These are phyloP conservation scores for Trametes villosa DNA, from an alignment of 768 basidiomycete genomes.

Conservation along the genomic window DNA sequence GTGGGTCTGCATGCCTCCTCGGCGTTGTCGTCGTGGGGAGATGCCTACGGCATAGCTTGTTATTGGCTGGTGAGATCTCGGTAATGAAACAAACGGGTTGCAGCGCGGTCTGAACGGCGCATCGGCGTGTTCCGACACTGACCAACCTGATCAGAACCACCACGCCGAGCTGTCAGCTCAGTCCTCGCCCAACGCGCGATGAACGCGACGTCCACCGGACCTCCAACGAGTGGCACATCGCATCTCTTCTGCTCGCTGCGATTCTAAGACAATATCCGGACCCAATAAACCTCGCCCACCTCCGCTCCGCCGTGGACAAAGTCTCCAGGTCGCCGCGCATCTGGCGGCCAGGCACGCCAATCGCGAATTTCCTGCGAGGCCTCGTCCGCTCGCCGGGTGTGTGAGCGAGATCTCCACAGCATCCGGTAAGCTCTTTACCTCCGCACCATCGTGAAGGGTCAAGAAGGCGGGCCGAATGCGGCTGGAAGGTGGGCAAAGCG, in stretches of 20 bases:
- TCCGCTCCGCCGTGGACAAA: background rate
- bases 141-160: background rate
- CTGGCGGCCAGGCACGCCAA: slow-evolving; percentile 14
- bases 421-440: slow-evolving; percentile 22
- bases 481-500: background rate
- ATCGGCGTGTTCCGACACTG: background rate
- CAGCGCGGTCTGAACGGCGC: slow-evolving; percentile 1
- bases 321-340: background rate
- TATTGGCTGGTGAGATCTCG: slow-evolving; percentile 16
- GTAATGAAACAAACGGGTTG: slow-evolving; percentile 1
- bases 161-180: background rate
- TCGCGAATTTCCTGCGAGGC: background rate
- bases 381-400: background rate
- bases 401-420: background rate
- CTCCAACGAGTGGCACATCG: too few species aligned
- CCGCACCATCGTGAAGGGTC: slow-evolving; percentile 10
- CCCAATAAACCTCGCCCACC: background rate
- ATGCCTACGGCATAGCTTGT: background rate
- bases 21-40: slow-evolving; percentile 1
- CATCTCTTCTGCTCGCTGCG: too few species aligned
- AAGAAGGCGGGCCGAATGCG: slow-evolving; percentile 2
- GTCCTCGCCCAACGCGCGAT: background rate
- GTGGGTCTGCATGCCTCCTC: background rate
- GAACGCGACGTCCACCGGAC: too few species aligned
- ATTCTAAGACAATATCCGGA: too few species aligned